These are phyloP conservation scores for Neurospora sp. DNA, from an alignment of 495 filamentous ascomycete species.

Conservation along the genomic window DNA sequence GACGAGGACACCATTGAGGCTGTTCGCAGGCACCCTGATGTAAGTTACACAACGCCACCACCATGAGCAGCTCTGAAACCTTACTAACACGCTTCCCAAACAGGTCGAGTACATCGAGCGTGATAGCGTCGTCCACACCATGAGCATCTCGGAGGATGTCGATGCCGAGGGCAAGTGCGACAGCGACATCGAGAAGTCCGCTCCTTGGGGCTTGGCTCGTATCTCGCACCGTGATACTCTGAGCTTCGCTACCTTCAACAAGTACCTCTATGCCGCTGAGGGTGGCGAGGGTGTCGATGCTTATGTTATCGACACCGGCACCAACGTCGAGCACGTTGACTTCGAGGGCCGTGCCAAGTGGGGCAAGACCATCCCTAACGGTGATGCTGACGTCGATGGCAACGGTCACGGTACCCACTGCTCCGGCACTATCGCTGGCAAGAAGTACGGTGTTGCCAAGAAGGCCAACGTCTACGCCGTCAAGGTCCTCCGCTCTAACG, in stretches of 20 bases:
- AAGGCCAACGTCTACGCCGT: slow-evolving; percentile 94
- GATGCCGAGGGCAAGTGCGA: slow-evolving; percentile 19
- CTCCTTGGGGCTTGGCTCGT: slow-evolving; percentile 96
- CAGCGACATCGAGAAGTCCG: slow-evolving; percentile 67
- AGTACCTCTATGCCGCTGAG: slow-evolving; percentile 85
- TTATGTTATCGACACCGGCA: slow-evolving; percentile 97
- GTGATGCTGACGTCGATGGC: slow-evolving; percentile 83
- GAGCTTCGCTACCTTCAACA: slow-evolving; percentile 88
- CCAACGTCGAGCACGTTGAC: slow-evolving; percentile 87
- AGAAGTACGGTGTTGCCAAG: slow-evolving; percentile 99
- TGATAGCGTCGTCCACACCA: slow-evolving; percentile 81
- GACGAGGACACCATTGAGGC: slow-evolving; percentile 86
- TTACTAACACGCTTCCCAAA: slow-evolving; percentile 6
- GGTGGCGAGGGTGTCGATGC: slow-evolving; percentile 98
- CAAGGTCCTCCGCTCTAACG: slow-evolving; percentile 96
- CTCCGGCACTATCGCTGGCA: slow-evolving; percentile 93
- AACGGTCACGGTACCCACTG: slow-evolving; percentile 99
- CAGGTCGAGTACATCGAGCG: slow-evolving; percentile 96
- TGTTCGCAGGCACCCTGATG: slow-evolving; percentile 93
- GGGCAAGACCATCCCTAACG: slow-evolving; percentile 88
- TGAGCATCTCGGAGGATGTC: slow-evolving; percentile 32
- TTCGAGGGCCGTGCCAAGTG: slow-evolving; percentile 92
- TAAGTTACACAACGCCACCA: slow-evolving; percentile 44
- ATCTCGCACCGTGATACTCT: slow-evolving; percentile 88
- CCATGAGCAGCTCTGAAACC: neutral